Evolutionary conservation across 768 basidiomycete species (phyloP), one percentile per base, ranked within the genome.

Genomic region (Mycena vitilis): DNA sequence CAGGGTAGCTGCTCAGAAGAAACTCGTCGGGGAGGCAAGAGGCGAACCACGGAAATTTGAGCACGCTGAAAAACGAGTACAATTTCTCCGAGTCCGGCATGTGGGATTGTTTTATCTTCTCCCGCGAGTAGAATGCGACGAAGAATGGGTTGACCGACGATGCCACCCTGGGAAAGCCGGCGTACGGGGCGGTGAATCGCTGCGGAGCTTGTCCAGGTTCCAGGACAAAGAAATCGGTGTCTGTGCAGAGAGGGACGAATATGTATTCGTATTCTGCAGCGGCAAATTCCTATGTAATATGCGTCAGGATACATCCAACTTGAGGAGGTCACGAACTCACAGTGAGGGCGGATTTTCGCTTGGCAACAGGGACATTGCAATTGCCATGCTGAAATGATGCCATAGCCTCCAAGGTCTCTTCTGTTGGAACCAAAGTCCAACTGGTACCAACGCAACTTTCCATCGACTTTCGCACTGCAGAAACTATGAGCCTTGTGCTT

Each of bases 101-200:
- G n/a, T 42, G 2, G 49, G 9, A 42, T 9, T 3, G 2, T 42
- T 40, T 6, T 52, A 61, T 61, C 23, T 8, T 51, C 5, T 20
- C 5, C n/a, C 16, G 48, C 22, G 60, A 52, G 22, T 61, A 11
- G 49, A 61, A 61, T 12, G 49, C 34, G 16, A 52, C 60, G 49
- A 61, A 61, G 25, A 61, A 61, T 23, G 60, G 60, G 51, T 53
- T 52, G 22, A 49, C 60, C 15, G 60, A 61, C 12, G 37, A 61
- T 11, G 38, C 53, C 36, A 61, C 60, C 4, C 48, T 48, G 12
- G 60, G 60, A 40, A 61, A 53, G 22, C 42, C 37, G 51, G 30
- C 30, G 60, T 61, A 61, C 4, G 60, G 60, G 4, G 49, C 2
- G 37, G n/a, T 61, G 38, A 51, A 61, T 52, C 23, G 47, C 47